phyloP scores from a whole-genome alignment of 2,329 filamentous ascomycete species.

The Fusarium sororula region DNA sequence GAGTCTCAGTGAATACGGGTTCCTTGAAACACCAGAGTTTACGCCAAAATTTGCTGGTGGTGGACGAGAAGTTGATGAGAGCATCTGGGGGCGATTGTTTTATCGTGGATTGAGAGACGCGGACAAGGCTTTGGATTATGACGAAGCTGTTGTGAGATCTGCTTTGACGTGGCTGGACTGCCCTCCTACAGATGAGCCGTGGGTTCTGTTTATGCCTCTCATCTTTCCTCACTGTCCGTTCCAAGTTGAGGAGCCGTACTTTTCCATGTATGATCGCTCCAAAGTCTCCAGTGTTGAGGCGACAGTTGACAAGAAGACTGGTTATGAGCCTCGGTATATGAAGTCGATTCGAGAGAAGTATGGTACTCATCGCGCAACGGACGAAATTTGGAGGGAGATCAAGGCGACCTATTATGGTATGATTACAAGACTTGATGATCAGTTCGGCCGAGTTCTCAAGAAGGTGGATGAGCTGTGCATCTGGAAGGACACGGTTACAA shows the following conservation, averaged over 20 bases:
- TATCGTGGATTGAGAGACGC: constrained; percentile 53
- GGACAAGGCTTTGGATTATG: constrained; percentile 53
- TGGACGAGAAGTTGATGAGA: constrained; percentile 40
- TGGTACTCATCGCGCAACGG: constrained; percentile 51
- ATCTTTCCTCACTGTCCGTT: constrained; percentile 59
- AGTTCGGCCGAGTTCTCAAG: constrained; percentile 54
- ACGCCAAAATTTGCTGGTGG: constrained; percentile 44
- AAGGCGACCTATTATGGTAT: constrained; percentile 58
- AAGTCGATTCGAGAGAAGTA: constrained; percentile 50
- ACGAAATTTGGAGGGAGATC: constrained; percentile 55
- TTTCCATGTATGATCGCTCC: constrained; percentile 55
- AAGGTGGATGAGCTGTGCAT: constrained; percentile 46
- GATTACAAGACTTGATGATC: constrained; percentile 56
- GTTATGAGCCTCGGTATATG: constrained; percentile 56
- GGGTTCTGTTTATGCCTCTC: constrained; percentile 55
- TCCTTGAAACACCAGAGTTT: constrained; percentile 51
- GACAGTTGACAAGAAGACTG: constrained; percentile 44
- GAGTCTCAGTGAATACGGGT: constrained; percentile 56
- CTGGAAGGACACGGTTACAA: constrained; percentile 52
- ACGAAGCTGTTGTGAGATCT: constrained; percentile 53
- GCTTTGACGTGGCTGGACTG: constrained; percentile 55
- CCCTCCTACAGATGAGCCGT: constrained; percentile 52
- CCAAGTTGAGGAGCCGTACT: constrained; percentile 58
- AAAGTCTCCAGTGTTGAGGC: constrained; percentile 34
- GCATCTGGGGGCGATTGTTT: constrained; percentile 52